phyloP scores from a whole-genome alignment of 306 rosid genomes.

The Amphicarpaea edgeworthii region DNA sequence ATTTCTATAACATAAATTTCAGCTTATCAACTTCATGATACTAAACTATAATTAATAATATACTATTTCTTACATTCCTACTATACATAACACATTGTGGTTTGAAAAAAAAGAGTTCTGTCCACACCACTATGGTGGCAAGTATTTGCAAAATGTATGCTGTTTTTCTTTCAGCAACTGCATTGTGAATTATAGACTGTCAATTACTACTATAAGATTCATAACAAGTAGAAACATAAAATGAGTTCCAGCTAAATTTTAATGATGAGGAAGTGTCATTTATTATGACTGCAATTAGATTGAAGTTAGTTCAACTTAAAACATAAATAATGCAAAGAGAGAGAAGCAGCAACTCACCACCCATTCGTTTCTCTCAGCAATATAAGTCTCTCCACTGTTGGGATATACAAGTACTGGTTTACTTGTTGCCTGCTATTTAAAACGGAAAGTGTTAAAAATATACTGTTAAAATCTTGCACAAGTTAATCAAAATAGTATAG shows the following conservation, averaged over 20 bases:
- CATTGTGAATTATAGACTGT: background rate
- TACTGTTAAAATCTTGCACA: background rate
- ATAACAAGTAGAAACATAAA: background rate
- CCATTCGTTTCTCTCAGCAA: slow-evolving; percentile 70
- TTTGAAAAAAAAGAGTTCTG: background rate
- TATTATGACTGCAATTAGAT: background rate
- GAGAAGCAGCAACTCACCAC: slow-evolving; percentile 61
- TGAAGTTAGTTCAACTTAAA: slow-evolving; percentile 24
- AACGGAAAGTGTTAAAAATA: background rate
- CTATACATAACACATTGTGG: background rate
- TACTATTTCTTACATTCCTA: background rate
- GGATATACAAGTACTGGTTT: slow-evolving; percentile 84
- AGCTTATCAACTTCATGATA: slow-evolving; percentile 9
- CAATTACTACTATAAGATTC: slow-evolving; percentile 15
- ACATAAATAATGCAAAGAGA: background rate
- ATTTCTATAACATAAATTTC: slow-evolving; percentile 56
- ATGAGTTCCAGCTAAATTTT: background rate
- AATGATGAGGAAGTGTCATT: background rate
- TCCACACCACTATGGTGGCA: background rate
- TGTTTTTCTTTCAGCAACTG: background rate
- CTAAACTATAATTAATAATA: background rate
- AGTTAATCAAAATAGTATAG: background rate
- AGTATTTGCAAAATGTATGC: background rate
- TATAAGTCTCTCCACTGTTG: slow-evolving; percentile 90
- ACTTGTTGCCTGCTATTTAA: slow-evolving; percentile 64